Evolutionary conservation across 192 early-diverging fungal genomes (phyloP), one percentile per base, ranked within the genome.

Genomic region (Gigaspora rosea): DNA sequence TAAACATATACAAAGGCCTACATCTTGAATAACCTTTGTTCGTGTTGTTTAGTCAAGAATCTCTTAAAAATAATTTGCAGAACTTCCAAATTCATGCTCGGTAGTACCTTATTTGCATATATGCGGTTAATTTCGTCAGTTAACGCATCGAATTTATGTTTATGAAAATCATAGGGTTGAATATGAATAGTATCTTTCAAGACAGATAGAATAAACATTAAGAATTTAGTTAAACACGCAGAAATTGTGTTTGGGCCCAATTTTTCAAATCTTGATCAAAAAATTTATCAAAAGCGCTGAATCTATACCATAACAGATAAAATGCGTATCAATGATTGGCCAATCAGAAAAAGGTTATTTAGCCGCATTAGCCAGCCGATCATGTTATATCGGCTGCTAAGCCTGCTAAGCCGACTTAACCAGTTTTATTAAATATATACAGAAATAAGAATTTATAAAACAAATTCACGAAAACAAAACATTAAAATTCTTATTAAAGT

Each of bases 101-200:
- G 41, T 3, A 32, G 70, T 81, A 94, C 94, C 84, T 92, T 97
- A 88, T 98, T 98, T 78, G 96, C 87, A 77, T 95, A 98, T 80
- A 97, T 98, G 66, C 85, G 78, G 85, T 98, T 97, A 69, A 98
- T 86, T 79, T 94, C 94, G 73, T 96, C 93, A 27, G 90, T 90
- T 20, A 98, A 87, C 8, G 96, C 95, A 32, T 89, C 87, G 13
- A 87, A 83, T 63, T 93, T 89, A 13, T 87, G 78, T 80, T 95
- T 95, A 56, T 84, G 81, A 75, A 96, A 95, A 62, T 94, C 92
- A 13, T 87, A 80, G 4, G 96, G 95, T 57, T 88, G 85, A 48
- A 96, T 89, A 75, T 94, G 92, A 58, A 98, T 88, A 16, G 92
- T 95, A 82, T 98, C 96, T 56, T 89, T 88, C 62, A 98, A 76